A percentile compares a stretch with the other conserved stretches of the same genome.
These are phyloP conservation scores for Lactarius sp. DNA, from an alignment of 768 basidiomycete genomes.

Conservation along the genomic window DNA sequence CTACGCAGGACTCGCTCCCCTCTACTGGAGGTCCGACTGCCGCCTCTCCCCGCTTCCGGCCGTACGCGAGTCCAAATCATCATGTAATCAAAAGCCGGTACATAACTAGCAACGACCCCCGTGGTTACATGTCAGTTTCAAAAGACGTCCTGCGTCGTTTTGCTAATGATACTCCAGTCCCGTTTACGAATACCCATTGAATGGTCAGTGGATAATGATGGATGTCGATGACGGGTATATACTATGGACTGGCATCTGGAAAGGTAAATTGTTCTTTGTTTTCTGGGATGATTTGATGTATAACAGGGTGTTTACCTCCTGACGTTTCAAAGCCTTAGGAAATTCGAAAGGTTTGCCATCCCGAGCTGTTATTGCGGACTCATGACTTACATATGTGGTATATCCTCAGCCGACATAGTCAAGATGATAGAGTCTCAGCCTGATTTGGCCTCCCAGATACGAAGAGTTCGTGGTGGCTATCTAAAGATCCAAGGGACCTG, in stretches of 20 bases:
- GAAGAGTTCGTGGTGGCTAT: conserved; percentile 82
- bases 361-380: not conserved
- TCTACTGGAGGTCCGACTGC: conserved; percentile 28
- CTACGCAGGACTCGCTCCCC: conserved; percentile 33
- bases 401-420: conserved; percentile 72
- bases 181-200: conserved; percentile 85
- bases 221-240: conserved; percentile 92
- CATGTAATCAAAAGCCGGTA: conserved; percentile 83
- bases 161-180: conserved; percentile 41
- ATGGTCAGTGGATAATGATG: conserved; percentile 94
- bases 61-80: conserved; percentile 70
- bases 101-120: conserved; percentile 84
- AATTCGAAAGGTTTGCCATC: conserved; percentile 70
- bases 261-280: conserved; percentile 48
- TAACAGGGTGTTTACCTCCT: conserved; percentile 20
- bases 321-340: conserved; percentile 54
- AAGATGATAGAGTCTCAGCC: conserved; percentile 92
- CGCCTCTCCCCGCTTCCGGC: conserved; percentile 46
- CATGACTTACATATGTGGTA: conserved; percentile 12
- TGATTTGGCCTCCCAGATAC: conserved; percentile 74
- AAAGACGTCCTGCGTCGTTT: not conserved
- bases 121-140: conserved; percentile 74
- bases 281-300: not conserved
- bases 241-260: conserved; percentile 93
- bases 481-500: conserved; percentile 92